Evolutionary conservation across 139 green algal species (phyloP), one percentile per base, ranked within the genome.

Genomic region (Tetradesmus obliquus): DNA sequence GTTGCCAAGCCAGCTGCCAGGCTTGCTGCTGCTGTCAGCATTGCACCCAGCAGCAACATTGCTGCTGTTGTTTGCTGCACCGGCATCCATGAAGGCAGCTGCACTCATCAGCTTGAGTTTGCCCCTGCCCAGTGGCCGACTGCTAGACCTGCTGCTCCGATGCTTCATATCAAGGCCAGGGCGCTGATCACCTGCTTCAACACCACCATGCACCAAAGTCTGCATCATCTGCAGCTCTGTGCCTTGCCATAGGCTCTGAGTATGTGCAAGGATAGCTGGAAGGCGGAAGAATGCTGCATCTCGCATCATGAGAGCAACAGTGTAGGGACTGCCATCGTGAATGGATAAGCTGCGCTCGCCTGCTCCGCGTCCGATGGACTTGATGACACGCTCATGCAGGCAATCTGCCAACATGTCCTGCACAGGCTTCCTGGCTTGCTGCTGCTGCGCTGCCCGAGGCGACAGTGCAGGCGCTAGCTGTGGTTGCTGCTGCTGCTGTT

Each of bases 251-350:
- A 76, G 66, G 17, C 66, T 19, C 74, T 53, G 74, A 10, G 83
- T 88, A n/a, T 88, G 72, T 17, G 71, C 83, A n/a, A 79, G 22
- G 7, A 88, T 57, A 79, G 83, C n/a, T 15, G 55, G 83, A 9
- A 79, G 9, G 8, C 57, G 12, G 55, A 88, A 60, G 55, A 88
- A 69, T 12, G 71, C 83, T 58, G 83, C 32, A 12, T 88, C 83
- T 5, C 51, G 51, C 83, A 88, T 24, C 4, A 7, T 79, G 57
- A 88, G 20, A 5, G 83, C 83, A 9, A 55, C n/a, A 10, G 55
- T 88, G 83, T 79, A 88, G n/a, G 83, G 83, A n/a, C 57, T 55
- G n/a, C 8, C 51, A 53, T 88, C 83, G 19, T 88, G 83, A 9
- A 88, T 88, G 57, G 55, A 79, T 32, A 15, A n/a, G 9, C 3